phyloP scores from a whole-genome alignment of 352 stramenopile genomes.

The Phytophthora podocarpi region DNA sequence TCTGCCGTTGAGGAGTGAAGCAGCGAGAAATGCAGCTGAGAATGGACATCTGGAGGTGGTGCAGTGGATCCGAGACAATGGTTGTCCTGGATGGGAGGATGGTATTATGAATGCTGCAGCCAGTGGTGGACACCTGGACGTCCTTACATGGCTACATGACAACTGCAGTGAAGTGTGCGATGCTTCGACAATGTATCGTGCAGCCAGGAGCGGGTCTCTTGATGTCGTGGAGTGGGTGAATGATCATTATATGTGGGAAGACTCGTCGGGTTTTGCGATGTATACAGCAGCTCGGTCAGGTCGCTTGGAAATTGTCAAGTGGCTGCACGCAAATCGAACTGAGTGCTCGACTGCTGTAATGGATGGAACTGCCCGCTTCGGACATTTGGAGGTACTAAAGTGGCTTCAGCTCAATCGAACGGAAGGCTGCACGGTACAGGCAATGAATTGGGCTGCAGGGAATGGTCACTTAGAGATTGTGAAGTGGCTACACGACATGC shows the following conservation, averaged over 20 bases:
- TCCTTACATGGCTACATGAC: constrained; percentile 10
- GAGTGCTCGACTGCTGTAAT: constrained; percentile 4
- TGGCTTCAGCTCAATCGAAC: constrained; percentile 14
- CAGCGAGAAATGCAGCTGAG: constrained; percentile 2
- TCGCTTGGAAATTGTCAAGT: constrained; percentile 12
- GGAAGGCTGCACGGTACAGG: constrained; percentile 1
- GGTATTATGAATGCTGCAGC: constrained; percentile 10
- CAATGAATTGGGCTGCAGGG: constrained; percentile 10
- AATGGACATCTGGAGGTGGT: constrained; percentile 15
- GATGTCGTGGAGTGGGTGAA: constrained; percentile 24
- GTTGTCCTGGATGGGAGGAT: background rate
- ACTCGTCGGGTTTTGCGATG: constrained; percentile 1
- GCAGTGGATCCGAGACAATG: constrained; percentile 18
- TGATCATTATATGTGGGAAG: constrained; percentile 3
- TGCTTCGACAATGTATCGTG: constrained; percentile 8
- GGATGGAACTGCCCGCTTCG: constrained; percentile 3
- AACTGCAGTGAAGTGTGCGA: constrained; percentile 8
- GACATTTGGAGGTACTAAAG: constrained; percentile 11
- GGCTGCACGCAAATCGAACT: background rate
- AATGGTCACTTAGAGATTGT: constrained; percentile 10
- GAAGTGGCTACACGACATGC: constrained; percentile 16
- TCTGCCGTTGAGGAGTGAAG: constrained; percentile 7
- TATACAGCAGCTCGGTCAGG: constrained; percentile 11
- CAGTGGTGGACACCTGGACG: constrained; percentile 1
- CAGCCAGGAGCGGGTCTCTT: background rate